phyloP scores from a whole-genome alignment of 1,284 basidiomycete species.

The Hemileia vastatrix region DNA sequence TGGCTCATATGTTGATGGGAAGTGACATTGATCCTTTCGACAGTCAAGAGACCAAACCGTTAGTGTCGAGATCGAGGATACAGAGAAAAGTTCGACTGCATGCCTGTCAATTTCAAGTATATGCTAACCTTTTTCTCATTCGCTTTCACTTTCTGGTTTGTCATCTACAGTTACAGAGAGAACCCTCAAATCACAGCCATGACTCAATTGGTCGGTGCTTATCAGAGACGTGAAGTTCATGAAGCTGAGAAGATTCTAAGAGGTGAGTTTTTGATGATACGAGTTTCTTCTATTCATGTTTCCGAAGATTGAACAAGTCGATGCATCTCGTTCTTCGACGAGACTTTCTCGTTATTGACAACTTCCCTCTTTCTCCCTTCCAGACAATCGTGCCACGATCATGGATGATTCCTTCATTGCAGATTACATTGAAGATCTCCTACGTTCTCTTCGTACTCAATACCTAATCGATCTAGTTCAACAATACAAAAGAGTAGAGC shows the following conservation, averaged over 20 bases:
- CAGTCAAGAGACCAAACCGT: conserved; percentile 42
- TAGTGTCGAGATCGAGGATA: too few species aligned
- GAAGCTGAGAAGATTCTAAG: conserved; percentile 37
- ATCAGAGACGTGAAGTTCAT: conserved; percentile 39
- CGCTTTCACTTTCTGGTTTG: too few species aligned
- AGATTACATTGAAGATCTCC: conserved; percentile 84
- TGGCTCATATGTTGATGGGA: conserved; percentile 43
- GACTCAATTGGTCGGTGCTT: conserved; percentile 38
- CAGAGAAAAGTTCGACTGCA: neutral
- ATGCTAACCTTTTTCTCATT: neutral
- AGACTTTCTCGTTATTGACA: too few species aligned
- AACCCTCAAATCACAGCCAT: conserved; percentile 41
- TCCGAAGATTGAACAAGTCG: too few species aligned
- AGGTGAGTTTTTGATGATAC: too few species aligned
- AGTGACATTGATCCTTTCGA: conserved; percentile 43
- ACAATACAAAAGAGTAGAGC: conserved; percentile 84
- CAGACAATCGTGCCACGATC: conserved; percentile 85
- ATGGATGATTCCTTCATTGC: conserved; percentile 91
- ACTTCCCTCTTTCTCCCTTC: conserved; percentile 1
- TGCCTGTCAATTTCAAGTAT: neutral
- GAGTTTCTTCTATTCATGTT: neutral
- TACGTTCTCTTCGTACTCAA: conserved; percentile 82
- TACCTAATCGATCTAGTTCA: conserved; percentile 97
- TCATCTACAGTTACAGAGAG: conserved; percentile 31
- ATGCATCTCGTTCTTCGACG: too few species aligned